Evolutionary conservation across 2,329 filamentous ascomycete genomes (phyloP), one percentile per base, ranked within the genome.

Genomic region (Trichoderma koningiopsis): DNA sequence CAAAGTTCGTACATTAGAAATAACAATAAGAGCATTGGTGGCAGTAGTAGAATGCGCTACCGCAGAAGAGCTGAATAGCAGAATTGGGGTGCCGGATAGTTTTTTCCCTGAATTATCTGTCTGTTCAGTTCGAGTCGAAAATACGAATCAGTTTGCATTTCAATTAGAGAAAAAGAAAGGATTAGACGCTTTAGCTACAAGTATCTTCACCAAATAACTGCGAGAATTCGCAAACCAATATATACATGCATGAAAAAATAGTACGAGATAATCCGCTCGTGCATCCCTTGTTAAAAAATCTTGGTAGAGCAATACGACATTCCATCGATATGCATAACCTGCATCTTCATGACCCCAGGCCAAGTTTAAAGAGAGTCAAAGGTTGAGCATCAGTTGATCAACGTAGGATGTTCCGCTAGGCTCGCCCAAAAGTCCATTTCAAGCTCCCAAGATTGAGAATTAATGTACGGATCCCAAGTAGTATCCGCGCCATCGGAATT

Each of bases 391-490:
- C n/a, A 68, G 35, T 68, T 68, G 7, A 55, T 59, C 16, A 68
- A 11, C 1, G 65, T 68, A 4, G 57, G 57, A 10, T 68, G 65
- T 10, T 68, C 65, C 4, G 65, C 65, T 33, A 68, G 55, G 33
- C 65, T 68, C 11, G 57, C 58, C 65, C 65, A 68, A 24, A 68
- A 68, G 14, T 68, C 57, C 65, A 61, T 68, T 11, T 68, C 65
- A 19, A 68, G 65, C 8, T 68, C 65, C 65, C 57, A 61, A 43
- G 65, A 68, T 29, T 68, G 65, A 8, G 65, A 68, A 11, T 68
- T 68, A 13, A 68, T 60, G 4, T 68, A 55, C 7, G 65, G 65
- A 35, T 68, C 65, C 65, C 65, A 68, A 6, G 3, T 19, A 52
- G 33, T 55, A 31, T 61, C 65, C 4, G 33, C 35, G 10, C 40